A percentile compares a stretch with the other conserved stretches of the same genome.
Conservation (phyloP, 192 early-diverging fungal species). For the Coemansia biformis region DNA sequence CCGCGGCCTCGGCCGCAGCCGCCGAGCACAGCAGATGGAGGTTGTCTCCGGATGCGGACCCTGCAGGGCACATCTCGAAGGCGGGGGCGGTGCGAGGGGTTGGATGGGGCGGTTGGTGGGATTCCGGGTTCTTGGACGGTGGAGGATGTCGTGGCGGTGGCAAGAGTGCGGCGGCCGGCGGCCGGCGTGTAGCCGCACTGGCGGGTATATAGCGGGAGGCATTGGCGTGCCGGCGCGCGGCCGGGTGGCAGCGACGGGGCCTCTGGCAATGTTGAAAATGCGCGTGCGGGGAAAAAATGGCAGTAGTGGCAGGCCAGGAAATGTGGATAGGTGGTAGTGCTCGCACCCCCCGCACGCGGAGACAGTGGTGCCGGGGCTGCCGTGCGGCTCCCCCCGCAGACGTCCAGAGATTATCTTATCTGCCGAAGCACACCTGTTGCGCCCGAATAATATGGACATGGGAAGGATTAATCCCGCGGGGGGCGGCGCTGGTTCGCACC, state of each 20-base stretch:
- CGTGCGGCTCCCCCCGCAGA: too few relatives aligned
- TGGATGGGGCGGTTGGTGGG: background rate
- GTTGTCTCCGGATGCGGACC: constrained; percentile 16
- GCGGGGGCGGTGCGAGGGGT: background rate
- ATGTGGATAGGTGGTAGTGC: too few relatives aligned
- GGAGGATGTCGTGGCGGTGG: background rate
- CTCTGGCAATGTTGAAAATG: constrained; percentile 3
- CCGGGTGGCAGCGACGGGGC: background rate
- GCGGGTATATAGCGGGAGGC: constrained; percentile 6
- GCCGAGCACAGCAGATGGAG: constrained; percentile 47
- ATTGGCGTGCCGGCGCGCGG: background rate
- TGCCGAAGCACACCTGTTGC: too few relatives aligned
- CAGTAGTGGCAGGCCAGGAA: background rate
- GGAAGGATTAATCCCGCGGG: too few relatives aligned
- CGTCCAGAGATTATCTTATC: too few relatives aligned
- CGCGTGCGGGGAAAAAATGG: background rate
- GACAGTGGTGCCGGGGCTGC: too few relatives aligned
- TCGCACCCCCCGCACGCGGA: too few relatives aligned
- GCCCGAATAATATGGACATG: too few relatives aligned
- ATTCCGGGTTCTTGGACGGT: background rate
- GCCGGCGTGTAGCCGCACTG: constrained; percentile 3
- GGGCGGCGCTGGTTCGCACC: too few relatives aligned
- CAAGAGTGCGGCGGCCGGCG: background rate
- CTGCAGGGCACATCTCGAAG: background rate
- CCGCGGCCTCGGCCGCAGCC: constrained; percentile 26